A percentile compares a stretch with the other conserved stretches of the same genome.
Conservation (phyloP, 1,139 yeast species). For the Debaryomyces singareniensis region DNA sequence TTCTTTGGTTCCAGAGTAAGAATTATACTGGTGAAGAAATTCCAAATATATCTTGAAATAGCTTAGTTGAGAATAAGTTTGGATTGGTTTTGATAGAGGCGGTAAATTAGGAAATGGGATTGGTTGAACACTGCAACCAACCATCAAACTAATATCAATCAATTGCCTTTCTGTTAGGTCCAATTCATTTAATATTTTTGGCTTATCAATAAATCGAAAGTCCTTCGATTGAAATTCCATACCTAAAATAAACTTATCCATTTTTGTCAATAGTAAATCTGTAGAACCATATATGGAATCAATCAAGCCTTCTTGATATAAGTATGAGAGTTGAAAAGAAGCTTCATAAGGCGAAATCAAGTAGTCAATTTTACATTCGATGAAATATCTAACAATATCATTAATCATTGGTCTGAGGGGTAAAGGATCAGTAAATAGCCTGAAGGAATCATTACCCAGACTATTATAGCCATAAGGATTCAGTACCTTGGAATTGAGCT, state of each 20-base stretch:
- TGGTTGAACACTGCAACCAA: slow-evolving; percentile 77
- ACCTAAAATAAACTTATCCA: slow-evolving; percentile 67
- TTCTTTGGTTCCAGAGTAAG: slow-evolving; percentile 20
- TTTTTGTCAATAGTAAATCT: slow-evolving; percentile 58
- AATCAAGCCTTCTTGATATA: slow-evolving; percentile 48
- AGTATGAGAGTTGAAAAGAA: slow-evolving; percentile 73
- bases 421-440: slow-evolving; percentile 41
- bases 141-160: slow-evolving; percentile 66
- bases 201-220: slow-evolving; percentile 61
- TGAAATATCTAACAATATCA: slow-evolving; percentile 54
- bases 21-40: slow-evolving; percentile 31
- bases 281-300: slow-evolving; percentile 84
- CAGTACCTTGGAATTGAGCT: slow-evolving; percentile 15
- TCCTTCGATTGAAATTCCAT: slow-evolving; percentile 62
- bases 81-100: slow-evolving; percentile 39
- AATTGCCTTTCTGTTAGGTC: slow-evolving; percentile 59
- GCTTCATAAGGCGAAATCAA: slow-evolving; percentile 81
- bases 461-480: slow-evolving; percentile 21
- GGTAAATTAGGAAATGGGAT: slow-evolving; percentile 53
- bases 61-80: slow-evolving; percentile 38
- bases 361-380: slow-evolving; percentile 54
- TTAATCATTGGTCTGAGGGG: slow-evolving; percentile 45
- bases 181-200: slow-evolving; percentile 55
- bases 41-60: slow-evolving; percentile 40
- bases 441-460: slow-evolving; percentile 34